Percentiles rank a stretch among this genome's conserved stretches.
These are phyloP conservation scores for Mycena chlorophos DNA, from an alignment of 768 basidiomycete species.

Conservation along the genomic window DNA sequence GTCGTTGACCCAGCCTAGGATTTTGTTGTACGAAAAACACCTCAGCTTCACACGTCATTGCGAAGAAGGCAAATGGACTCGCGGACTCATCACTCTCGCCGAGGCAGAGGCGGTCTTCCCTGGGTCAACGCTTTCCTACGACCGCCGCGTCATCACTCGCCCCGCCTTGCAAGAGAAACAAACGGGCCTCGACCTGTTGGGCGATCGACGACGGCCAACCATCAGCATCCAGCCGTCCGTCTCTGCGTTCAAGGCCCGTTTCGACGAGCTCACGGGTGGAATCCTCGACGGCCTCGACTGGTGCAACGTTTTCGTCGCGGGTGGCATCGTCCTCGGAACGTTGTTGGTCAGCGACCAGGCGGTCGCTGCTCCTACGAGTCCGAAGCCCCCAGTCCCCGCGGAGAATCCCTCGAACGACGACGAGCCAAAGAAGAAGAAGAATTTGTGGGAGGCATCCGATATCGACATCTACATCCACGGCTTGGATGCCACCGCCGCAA, in stretches of 20 bases:
- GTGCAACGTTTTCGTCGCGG: constrained; percentile 11
- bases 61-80: neutral
- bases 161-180: neutral
- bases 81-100: neutral
- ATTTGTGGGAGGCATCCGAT: constrained; percentile 2
- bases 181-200: neutral
- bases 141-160: neutral
- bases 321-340: constrained; percentile 9
- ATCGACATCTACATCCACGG: constrained; percentile 15
- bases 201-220: neutral
- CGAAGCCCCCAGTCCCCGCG: no score
- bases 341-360: neutral
- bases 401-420: no score
- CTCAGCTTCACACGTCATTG: neutral
- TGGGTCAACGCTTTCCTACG: neutral
- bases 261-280: neutral
- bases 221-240: neutral
- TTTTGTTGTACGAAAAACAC: neutral
- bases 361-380: no score
- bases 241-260: neutral
- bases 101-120: neutral
- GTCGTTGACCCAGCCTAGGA: neutral
- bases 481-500: neutral
- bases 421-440: neutral
- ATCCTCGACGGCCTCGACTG: constrained; percentile 7